Percentiles rank a stretch among this genome's conserved stretches.
Conservation (phyloP, 306 rosid genomes). For the Trifolium dubium region DNA sequence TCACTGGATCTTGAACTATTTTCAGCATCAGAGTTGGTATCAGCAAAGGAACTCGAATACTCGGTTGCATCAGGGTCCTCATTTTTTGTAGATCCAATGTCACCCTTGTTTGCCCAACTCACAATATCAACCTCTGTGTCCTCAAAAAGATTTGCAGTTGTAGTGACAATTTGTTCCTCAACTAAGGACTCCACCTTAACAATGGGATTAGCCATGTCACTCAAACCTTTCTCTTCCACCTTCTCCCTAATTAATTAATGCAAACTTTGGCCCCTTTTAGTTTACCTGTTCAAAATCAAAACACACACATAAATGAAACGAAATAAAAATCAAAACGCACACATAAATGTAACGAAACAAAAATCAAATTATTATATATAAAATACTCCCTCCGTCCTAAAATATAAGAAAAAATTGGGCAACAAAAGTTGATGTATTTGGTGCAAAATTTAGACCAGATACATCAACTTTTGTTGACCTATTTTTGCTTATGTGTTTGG, state of each 20-base stretch:
- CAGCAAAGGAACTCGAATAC: conserved; percentile 83
- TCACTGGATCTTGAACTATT: conserved; percentile 64
- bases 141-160: conserved; percentile 38
- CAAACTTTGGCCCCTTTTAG: neutral
- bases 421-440: neutral
- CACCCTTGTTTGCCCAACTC: conserved; percentile 59
- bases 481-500: too few species aligned
- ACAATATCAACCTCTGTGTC: conserved; percentile 70
- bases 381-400: too few species aligned
- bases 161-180: conserved; percentile 46
- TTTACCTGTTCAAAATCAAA: neutral
- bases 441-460: too few species aligned
- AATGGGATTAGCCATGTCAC: conserved; percentile 39
- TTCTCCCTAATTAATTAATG: conserved; percentile 39
- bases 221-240: conserved; percentile 46
- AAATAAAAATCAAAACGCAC: neutral
- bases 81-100: conserved; percentile 45
- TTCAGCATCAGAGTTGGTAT: conserved; percentile 61
- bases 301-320: neutral
- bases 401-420: too few species aligned
- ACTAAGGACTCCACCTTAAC: conserved; percentile 54
- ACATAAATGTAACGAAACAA: neutral
- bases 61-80: conserved; percentile 92
- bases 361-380: neutral
- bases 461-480: too few species aligned